Percentiles rank a stretch among this genome's conserved stretches.
These are phyloP conservation scores for Cryptosporidium muris DNA, from an alignment of 169 alveolate genomes.

Conservation along the genomic window DNA sequence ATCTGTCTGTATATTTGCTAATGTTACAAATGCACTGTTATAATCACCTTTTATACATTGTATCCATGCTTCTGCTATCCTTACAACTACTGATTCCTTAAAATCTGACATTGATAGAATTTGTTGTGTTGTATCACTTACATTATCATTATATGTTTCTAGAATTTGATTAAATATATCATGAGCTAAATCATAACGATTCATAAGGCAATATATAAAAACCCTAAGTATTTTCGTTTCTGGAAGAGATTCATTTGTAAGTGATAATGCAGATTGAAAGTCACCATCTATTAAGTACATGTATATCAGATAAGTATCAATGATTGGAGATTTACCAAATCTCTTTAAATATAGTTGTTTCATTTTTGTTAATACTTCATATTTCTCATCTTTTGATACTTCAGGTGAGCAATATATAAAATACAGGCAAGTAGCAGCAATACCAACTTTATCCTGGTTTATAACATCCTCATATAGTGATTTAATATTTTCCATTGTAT, in stretches of 20 bases:
- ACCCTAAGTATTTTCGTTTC: conserved; percentile 28
- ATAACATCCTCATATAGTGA: conserved; percentile 22
- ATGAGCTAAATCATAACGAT: conserved; percentile 51
- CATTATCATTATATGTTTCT: conserved; percentile 27
- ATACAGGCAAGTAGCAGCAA: conserved; percentile 41
- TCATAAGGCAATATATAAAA: conserved; percentile 44
- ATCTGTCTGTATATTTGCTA: conserved; percentile 67
- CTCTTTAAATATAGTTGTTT: conserved; percentile 37
- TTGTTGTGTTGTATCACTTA: not conserved
- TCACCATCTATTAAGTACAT: conserved; percentile 35
- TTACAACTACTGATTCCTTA: conserved; percentile 47
- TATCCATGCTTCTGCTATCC: conserved; percentile 58
- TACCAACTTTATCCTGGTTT: conserved; percentile 33
- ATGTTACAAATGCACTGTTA: conserved; percentile 52
- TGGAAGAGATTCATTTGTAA: conserved; percentile 29
- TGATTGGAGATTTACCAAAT: not conserved
- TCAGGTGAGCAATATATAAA: conserved; percentile 30
- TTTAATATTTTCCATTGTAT: conserved; percentile 15
- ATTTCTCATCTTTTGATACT: conserved; percentile 22
- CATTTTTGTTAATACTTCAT: conserved; percentile 29
- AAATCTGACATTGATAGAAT: conserved; percentile 10
- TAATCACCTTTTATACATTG: conserved; percentile 67
- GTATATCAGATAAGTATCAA: conserved; percentile 12
- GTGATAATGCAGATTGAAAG: conserved; percentile 27
- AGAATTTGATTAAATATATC: conserved; percentile 20